Evolutionary conservation across 306 rosid genomes (phyloP).

Genomic region (Pyrus bretschneideri): DNA sequence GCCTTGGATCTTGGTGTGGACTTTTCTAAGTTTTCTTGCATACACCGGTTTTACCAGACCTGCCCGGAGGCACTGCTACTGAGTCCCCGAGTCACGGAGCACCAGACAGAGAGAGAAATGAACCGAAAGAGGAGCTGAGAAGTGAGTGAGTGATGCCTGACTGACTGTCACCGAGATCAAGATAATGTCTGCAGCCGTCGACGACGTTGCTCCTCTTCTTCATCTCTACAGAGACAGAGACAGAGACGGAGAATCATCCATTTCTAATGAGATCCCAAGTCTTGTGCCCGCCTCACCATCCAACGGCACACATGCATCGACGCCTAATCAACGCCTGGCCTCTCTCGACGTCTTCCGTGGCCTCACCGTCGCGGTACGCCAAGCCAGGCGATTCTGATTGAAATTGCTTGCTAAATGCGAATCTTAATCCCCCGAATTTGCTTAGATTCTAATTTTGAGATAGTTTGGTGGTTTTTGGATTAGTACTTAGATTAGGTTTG

Average conservation of each 20-base stretch:
- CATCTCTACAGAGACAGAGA: neutral
- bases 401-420: neutral
- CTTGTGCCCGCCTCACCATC: constrained; percentile 20
- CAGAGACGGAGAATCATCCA: neutral
- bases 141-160: neutral
- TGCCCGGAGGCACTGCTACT: no score
- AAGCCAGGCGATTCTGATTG: neutral
- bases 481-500: neutral
- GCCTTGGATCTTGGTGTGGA: no score
- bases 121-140: neutral
- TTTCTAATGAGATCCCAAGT: constrained; percentile 14
- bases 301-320: constrained; percentile 18
- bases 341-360: constrained; percentile 85
- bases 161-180: neutral
- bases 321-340: constrained; percentile 47
- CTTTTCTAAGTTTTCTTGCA: no score
- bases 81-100: no score
- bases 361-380: constrained; percentile 59
- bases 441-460: neutral
- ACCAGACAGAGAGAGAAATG: no score
- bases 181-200: constrained; percentile 33
- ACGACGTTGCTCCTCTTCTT: constrained; percentile 20
- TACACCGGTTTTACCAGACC: no score
- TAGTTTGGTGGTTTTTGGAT: neutral
- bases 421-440: neutral